Conservation (phyloP, 2,329 filamentous ascomycete genomes). For the Hypoxylon sp. region DNA sequence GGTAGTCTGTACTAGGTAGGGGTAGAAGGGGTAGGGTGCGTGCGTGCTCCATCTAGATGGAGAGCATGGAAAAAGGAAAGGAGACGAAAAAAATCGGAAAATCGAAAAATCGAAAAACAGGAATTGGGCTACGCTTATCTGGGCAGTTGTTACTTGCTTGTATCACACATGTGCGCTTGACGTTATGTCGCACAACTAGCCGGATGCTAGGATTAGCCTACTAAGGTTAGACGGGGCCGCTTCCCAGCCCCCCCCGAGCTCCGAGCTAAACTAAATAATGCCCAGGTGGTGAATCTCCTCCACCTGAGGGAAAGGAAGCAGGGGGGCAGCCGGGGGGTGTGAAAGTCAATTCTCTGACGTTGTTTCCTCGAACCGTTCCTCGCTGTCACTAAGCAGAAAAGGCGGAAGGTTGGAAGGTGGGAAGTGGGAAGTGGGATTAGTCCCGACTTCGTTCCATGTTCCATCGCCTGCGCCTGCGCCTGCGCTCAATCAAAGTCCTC, state of each 20-base stretch:
- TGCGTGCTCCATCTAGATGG: neutral
- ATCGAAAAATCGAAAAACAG: conserved; percentile 11
- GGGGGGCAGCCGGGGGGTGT: conserved; percentile 1
- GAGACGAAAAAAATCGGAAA: too few species aligned
- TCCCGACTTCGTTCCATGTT: conserved; percentile 16
- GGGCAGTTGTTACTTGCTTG: conserved; percentile 34
- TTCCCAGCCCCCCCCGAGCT: conserved; percentile 43
- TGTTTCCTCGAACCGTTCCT: conserved; percentile 40
- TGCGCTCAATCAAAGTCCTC: conserved; percentile 23
- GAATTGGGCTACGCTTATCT: conserved; percentile 31
- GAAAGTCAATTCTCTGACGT: conserved; percentile 37
- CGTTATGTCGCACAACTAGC: conserved; percentile 33
- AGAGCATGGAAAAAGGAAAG: conserved; percentile 8
- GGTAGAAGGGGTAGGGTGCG: too few species aligned
- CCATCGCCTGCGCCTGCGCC: conserved; percentile 17
- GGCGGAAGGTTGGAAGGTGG: conserved; percentile 23
- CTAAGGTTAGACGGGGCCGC: conserved; percentile 32
- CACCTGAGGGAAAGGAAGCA: conserved; percentile 18
- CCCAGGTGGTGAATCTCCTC: conserved; percentile 5
- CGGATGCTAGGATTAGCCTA: conserved; percentile 25
- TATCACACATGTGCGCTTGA: conserved; percentile 35
- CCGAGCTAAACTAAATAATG: conserved; percentile 8
- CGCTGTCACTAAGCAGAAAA: conserved; percentile 12
- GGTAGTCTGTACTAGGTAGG: neutral
- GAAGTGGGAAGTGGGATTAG: conserved; percentile 19